These are phyloP conservation scores for Phlyctochytrium arcticum DNA, from an alignment of 192 early-diverging fungal species.

Conservation along the genomic window DNA sequence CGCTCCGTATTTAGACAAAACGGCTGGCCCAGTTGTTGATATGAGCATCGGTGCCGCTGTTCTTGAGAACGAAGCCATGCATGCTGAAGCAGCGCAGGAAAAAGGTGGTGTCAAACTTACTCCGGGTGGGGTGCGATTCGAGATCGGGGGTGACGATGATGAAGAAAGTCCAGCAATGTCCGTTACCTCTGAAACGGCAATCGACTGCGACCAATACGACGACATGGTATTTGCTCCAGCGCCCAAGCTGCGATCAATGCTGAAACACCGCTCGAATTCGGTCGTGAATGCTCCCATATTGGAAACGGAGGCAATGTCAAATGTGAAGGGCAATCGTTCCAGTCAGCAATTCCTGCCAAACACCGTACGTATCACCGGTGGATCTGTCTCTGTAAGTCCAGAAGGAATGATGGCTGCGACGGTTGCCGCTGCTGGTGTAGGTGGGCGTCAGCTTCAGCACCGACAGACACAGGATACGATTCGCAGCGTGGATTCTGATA, in stretches of 20 bases:
- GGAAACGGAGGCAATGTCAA: neutral
- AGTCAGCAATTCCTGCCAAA: neutral
- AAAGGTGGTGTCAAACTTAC: no score
- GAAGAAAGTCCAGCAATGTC: slow-evolving; percentile 18
- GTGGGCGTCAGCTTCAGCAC: neutral
- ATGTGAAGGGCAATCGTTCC: neutral
- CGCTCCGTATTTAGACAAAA: slow-evolving; percentile 24
- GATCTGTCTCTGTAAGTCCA: slow-evolving; percentile 1
- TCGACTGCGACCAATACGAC: slow-evolving; percentile 21
- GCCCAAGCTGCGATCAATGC: neutral
- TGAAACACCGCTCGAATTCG: slow-evolving; percentile 17
- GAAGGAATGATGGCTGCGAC: neutral
- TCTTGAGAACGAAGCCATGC: neutral
- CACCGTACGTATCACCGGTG: neutral
- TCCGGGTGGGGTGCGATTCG: slow-evolving; percentile 15
- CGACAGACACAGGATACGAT: slow-evolving; percentile 5
- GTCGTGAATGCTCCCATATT: neutral
- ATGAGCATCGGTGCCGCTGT: neutral
- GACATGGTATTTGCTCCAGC: slow-evolving; percentile 8
- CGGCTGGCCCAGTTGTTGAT: no score
- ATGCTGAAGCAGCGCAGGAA: neutral
- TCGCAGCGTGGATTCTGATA: slow-evolving; percentile 16
- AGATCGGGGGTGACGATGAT: slow-evolving; percentile 23
- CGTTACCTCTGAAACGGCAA: neutral
- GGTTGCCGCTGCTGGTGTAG: neutral